Conservation (phyloP, 140 eudicot genomes). For the Erigeron philadelphicus region DNA sequence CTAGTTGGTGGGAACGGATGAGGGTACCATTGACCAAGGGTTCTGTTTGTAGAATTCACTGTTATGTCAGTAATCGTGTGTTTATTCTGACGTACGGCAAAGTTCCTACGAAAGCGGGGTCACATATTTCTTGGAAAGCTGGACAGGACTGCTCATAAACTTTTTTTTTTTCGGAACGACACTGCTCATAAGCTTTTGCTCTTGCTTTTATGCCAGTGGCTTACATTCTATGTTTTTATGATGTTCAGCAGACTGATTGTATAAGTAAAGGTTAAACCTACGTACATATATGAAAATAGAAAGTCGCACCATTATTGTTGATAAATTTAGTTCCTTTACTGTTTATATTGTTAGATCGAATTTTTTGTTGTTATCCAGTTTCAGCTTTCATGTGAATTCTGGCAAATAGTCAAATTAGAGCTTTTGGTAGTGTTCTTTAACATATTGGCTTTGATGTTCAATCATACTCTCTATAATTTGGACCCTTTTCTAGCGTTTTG, state of each 20-base stretch:
- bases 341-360: background rate
- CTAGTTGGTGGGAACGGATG: background rate
- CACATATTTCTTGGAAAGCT: background rate
- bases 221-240: background rate
- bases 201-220: background rate
- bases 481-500: too few species aligned
- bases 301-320: background rate
- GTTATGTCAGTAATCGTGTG: background rate
- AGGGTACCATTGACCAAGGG: constrained; percentile 4
- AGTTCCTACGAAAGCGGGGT: constrained; percentile 4
- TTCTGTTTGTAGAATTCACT: background rate
- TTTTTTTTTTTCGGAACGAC: background rate
- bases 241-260: background rate
- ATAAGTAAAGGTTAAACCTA: background rate
- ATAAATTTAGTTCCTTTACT: background rate
- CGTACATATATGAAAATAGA: background rate
- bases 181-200: background rate
- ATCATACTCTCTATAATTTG: too few species aligned
- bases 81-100: background rate
- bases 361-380: background rate
- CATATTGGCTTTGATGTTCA: background rate
- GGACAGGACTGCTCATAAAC: background rate
- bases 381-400: background rate
- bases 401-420: constrained; percentile 7
- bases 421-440: background rate